These are phyloP conservation scores for Tausonia pullulans DNA, from an alignment of 1,284 basidiomycete genomes.

Conservation along the genomic window DNA sequence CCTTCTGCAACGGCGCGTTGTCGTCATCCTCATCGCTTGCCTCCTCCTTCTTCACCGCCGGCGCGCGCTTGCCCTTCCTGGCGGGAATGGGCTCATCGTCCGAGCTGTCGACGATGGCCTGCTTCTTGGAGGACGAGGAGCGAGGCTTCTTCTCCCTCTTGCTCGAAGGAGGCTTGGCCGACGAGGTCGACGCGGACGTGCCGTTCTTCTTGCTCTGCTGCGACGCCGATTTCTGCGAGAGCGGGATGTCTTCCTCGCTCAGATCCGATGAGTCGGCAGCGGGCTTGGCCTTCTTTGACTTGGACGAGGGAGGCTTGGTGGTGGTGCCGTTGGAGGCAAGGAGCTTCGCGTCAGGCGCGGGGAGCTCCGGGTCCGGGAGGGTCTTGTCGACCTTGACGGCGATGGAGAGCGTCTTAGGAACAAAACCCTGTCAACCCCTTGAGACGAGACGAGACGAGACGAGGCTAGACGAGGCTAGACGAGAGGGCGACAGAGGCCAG, in stretches of 20 bases:
- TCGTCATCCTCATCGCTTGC: conserved; percentile 21
- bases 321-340: not conserved
- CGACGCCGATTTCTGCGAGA: conserved; percentile 14
- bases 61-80: conserved; percentile 20
- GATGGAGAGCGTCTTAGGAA: conserved; percentile 9
- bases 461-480: not conserved
- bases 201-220: conserved; percentile 13
- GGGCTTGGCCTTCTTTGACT: not conserved
- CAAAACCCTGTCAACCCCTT: not conserved
- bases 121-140: conserved; percentile 33
- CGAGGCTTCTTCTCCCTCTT: conserved; percentile 20
- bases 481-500: not conserved
- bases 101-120: conserved; percentile 19
- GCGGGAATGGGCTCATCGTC: not conserved
- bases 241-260: conserved; percentile 21
- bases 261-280: conserved; percentile 11
- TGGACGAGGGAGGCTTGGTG: not conserved
- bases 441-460: not conserved
- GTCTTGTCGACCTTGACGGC: conserved; percentile 16
- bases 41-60: conserved; percentile 41
- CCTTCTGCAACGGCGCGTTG: not conserved
- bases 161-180: not conserved
- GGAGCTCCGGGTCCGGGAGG: conserved; percentile 9
- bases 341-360: not conserved
- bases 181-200: not conserved